Base-by-base conservation (phyloP, 305 asterid genomes). In the Fraxinus paxiana region DNA sequence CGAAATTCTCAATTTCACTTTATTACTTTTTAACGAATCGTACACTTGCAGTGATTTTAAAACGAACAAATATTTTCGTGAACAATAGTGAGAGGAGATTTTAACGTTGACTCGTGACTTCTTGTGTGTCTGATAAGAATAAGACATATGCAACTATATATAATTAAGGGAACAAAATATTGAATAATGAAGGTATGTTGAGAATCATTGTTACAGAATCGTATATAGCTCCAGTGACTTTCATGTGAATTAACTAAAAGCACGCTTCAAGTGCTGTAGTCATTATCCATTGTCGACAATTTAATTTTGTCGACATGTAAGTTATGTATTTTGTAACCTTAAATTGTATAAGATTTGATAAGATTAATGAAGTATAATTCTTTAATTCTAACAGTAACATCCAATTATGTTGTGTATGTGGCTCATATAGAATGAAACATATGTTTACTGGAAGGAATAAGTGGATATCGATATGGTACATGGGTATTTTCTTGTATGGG, bases 141-240 rank as follows among this genome's bases (percentile, higher is more conserved):
- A 86, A 48, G 85, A 81, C 84, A 76, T 69, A 30, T 8, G 73
- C 65, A 69, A 74, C 33, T 43, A 43, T 22, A 7, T 10, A 65
- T 65, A 2, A 65, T 3, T 46, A 28, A 46, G 4, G 67, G 17
- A 20, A 38, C 24, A 77, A 83, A 10, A 15, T 22, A 35, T 26
- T 70, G 28, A 30, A 48, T 5, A 74, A 46, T 81, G 82, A 61
- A 78, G 61, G 73, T 82, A 79, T 78, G 87, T 84, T 83, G 85
- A 79, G 83, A 86, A 79, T 83, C 86, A 86, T 79, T 75, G 78
- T 70, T 79, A 84, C 86, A 80, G 80, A 82, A 81, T 54, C 67
- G 65, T 83, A 85, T 86, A 77, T 71, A 80, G 83, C 6, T 35
- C 6, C 63, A 83, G 84, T 82, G 88, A 72, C 38, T 80, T 84